Conservation (phyloP, 2,329 filamentous ascomycete genomes). For the Ceratocystis ficicola region DNA sequence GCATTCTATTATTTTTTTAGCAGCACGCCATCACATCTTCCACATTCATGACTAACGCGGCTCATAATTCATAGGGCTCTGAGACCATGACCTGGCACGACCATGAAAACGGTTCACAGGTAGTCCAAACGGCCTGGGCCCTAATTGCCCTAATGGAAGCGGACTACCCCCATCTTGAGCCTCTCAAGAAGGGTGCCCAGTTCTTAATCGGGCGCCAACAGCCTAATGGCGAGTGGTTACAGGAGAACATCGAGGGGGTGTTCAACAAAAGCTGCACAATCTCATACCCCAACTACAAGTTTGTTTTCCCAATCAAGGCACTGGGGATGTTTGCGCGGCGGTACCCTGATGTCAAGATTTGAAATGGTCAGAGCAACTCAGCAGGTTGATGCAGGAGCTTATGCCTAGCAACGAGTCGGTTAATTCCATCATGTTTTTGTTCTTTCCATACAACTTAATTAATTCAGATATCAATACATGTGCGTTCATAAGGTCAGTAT, state of each 20-base stretch:
- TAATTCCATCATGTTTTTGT: too few species aligned
- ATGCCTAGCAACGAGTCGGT: too few species aligned
- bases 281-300: slow-evolving; percentile 98
- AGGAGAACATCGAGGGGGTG: slow-evolving; percentile 92
- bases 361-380: slow-evolving; percentile 24
- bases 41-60: slow-evolving; percentile 8
- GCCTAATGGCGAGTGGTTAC: slow-evolving; percentile 81
- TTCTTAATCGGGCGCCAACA: slow-evolving; percentile 79
- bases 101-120: slow-evolving; percentile 64
- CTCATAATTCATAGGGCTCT: slow-evolving; percentile 44
- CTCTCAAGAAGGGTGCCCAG: slow-evolving; percentile 60
- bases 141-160: slow-evolving; percentile 72
- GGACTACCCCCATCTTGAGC: slow-evolving; percentile 61
- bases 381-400: slow-evolving; percentile 27
- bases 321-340: slow-evolving; percentile 73
- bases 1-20: slow-evolving; percentile 21
- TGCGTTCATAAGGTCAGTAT: too few species aligned
- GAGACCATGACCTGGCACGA: slow-evolving; percentile 65
- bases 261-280: slow-evolving; percentile 99
- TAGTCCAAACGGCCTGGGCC: slow-evolving; percentile 92
- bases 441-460: too few species aligned
- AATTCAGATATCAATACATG: too few species aligned
- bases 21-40: too few species aligned
- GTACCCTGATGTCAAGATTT: slow-evolving; percentile 53
- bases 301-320: slow-evolving; percentile 87